Evolutionary conservation across 78 protist genomes (phyloP), one percentile per base, ranked within the genome.

Genomic region (Corallochytrium limacisporum): DNA sequence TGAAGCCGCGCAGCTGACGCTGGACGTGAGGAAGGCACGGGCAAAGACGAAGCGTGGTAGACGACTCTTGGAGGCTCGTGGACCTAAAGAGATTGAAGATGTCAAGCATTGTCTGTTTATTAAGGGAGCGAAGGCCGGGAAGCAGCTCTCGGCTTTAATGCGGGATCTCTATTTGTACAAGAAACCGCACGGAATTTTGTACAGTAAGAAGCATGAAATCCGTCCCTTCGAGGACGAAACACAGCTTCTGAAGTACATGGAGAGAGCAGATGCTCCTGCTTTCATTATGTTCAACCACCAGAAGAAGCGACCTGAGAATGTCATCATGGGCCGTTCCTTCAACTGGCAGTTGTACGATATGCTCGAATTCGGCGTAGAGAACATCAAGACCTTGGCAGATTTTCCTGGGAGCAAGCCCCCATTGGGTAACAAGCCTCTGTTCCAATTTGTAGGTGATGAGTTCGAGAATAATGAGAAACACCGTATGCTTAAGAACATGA

Each of bases 281-380:
- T 87, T 91, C 61, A 71, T 62, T 33, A 82, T 85, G 28, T 93
- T 79, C 24, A 28, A 77, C 12, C 84, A 81, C 71, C 28, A 71
- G 29, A 87, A 91, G 50, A 89, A 91, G 62, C 69, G 94, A 4
- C 91, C 92, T 20, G 24, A 88, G 54, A 80, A 84, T 65, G 50
- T 91, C 31, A 71, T 82, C 5, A 15, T 92, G 26, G 97, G 94
- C 26, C 75, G 97, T 9, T 56, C 46, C 44, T 90, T 88, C 57
- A 74, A 92, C 40, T 47, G 49, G 65, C 78, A 78, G 7, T 3
- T 90, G 16, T 65, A 81, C 16, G 97, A 92, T 68, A 90, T 92
- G 97, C 13, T 67, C 32, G 97, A 92, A 61, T 42, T 92, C 18
- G 85, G 79, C 31, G 51, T 92, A 20, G 61, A 35, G 29, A 18